Percentiles rank a stretch among this genome's conserved stretches.
These are phyloP conservation scores for Talaromyces wortmannii DNA, from an alignment of 495 filamentous ascomycete genomes.

Conservation along the genomic window DNA sequence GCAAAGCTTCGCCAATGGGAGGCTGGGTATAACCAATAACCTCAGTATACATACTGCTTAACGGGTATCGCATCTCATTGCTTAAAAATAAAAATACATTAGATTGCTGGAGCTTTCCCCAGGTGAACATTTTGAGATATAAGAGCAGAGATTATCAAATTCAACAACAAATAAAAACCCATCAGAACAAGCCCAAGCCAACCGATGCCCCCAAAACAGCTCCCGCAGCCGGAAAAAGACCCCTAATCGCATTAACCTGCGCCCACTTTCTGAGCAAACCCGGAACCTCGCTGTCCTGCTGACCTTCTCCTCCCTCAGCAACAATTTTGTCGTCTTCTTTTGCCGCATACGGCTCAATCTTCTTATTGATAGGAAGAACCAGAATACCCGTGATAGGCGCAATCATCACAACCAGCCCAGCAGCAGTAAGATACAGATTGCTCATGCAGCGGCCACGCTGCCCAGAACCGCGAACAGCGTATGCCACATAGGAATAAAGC, in stretches of 20 bases:
- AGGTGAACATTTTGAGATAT: neutral
- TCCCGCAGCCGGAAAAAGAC: constrained; percentile 1
- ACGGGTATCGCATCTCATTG: too few species aligned
- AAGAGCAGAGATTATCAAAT: neutral
- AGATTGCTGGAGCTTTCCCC: too few species aligned
- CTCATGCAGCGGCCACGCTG: neutral
- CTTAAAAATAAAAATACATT: neutral
- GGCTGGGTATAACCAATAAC: too few species aligned
- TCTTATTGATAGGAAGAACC: constrained; percentile 1
- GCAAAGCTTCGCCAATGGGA: too few species aligned
- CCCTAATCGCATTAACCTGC: constrained; percentile 1
- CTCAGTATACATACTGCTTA: too few species aligned
- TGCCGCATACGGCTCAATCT: neutral
- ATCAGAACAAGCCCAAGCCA: constrained; percentile 1
- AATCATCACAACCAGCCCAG: neutral
- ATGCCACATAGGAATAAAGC: neutral
- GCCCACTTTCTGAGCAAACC: constrained; percentile 1
- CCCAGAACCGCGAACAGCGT: neutral
- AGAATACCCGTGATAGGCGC: neutral
- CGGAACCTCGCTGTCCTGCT: neutral
- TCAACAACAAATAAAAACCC: neutral
- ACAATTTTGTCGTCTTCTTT: neutral
- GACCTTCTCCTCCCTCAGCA: neutral
- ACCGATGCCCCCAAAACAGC: constrained; percentile 3
- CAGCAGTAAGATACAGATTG: neutral